These are phyloP conservation scores for Serendipita sp. DNA, from an alignment of 1,284 basidiomycete species.

Conservation along the genomic window DNA sequence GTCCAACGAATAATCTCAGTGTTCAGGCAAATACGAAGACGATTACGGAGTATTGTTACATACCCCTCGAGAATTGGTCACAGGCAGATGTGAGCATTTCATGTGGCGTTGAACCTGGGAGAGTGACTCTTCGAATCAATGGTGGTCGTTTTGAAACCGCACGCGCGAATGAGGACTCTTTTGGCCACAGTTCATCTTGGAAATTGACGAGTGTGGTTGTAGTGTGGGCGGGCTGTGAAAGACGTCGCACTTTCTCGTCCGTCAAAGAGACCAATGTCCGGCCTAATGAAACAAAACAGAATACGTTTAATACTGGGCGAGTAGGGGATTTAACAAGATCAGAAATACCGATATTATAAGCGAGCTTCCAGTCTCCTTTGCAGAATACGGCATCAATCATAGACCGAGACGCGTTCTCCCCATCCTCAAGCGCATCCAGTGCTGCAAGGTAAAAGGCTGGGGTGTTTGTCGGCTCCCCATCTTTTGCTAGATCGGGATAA, in stretches of 20 bases:
- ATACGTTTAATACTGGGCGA: too few relatives aligned
- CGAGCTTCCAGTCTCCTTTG: background rate
- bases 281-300: conserved; percentile 30
- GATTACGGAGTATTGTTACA: background rate
- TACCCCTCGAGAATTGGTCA: conserved; percentile 48
- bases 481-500: conserved; percentile 30
- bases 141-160: conserved; percentile 35
- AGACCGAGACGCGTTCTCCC: conserved; percentile 40
- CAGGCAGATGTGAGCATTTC: conserved; percentile 44
- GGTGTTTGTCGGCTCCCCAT: conserved; percentile 34
- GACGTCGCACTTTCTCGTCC: conserved; percentile 27
- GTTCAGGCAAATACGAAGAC: background rate
- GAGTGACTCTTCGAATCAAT: conserved; percentile 34
- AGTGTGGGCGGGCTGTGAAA: conserved; percentile 11
- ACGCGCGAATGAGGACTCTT: conserved; percentile 35
- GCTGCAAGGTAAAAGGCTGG: conserved; percentile 44
- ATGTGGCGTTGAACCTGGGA: conserved; percentile 30
- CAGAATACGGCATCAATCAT: background rate
- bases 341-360: background rate
- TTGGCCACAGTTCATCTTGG: conserved; percentile 36
- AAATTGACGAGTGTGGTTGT: background rate
- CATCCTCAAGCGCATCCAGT: conserved; percentile 50
- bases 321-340: background rate
- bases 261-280: conserved; percentile 44
- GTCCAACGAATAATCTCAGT: background rate